A percentile compares a stretch with the other conserved stretches of the same genome.
phyloP scores from a whole-genome alignment of 139 green algal species.

The Micractinium conductrix region DNA sequence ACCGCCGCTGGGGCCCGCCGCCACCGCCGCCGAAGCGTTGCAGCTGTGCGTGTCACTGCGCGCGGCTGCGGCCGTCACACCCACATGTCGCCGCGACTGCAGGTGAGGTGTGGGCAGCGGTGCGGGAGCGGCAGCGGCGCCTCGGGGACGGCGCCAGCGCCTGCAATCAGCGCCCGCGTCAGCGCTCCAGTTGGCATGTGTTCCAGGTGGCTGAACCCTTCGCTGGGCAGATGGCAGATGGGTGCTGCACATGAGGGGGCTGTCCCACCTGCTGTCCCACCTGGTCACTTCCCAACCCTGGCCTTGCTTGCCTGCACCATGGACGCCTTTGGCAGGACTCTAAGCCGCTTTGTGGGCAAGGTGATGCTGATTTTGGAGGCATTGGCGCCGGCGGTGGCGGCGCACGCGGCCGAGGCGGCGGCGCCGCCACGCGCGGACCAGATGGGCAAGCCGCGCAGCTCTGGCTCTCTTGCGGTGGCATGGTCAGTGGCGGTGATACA shows the following conservation, averaged over 20 bases:
- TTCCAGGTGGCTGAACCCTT: no score
- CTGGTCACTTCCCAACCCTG: not conserved
- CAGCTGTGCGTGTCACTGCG: not conserved
- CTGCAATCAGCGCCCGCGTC: no score
- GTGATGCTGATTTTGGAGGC: constrained; percentile 33
- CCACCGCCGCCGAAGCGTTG: not conserved
- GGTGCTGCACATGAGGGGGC: no score
- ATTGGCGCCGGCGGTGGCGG: constrained; percentile 20
- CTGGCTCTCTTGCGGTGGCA: not conserved
- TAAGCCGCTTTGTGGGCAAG: constrained; percentile 46
- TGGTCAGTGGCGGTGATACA: constrained; percentile 1
- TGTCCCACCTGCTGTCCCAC: no score
- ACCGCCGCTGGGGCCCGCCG: not conserved
- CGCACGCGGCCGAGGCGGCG: not conserved
- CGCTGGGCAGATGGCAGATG: no score
- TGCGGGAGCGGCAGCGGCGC: no score
- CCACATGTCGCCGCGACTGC: constrained; percentile 12
- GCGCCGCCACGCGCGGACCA: not conserved
- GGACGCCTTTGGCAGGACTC: constrained; percentile 19
- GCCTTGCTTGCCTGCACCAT: not conserved
- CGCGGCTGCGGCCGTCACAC: not conserved
- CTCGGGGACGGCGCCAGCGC: no score
- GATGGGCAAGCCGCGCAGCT: not conserved
- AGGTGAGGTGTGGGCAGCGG: not conserved
- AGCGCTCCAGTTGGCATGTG: no score